Percentiles rank a stretch among this genome's conserved stretches.
Conservation (phyloP, 2,329 filamentous ascomycete species). For the Chrysosporium queenslandicum region DNA sequence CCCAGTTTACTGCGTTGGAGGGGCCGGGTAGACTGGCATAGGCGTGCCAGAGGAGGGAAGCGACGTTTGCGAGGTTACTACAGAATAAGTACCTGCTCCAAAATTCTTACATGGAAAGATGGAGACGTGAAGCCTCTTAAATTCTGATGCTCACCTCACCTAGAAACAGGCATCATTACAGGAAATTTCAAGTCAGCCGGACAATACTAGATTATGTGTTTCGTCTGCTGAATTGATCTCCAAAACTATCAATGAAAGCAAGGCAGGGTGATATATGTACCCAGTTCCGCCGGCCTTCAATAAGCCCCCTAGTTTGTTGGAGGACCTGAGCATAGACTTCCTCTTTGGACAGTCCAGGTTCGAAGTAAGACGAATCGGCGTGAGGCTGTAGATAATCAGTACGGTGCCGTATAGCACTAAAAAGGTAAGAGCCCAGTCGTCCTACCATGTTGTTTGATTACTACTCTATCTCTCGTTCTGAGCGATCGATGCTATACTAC, state of each 20-base stretch:
- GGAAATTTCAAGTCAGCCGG: neutral
- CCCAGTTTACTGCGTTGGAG: conserved; percentile 40
- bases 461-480: no score
- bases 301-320: conserved; percentile 30
- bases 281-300: conserved; percentile 40
- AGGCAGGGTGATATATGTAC: conserved; percentile 23
- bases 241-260: no score
- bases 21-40: conserved; percentile 37
- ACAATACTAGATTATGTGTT: neutral
- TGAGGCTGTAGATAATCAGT: conserved; percentile 30
- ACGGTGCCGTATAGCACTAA: neutral
- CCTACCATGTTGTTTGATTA: neutral
- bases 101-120: neutral
- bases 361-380: conserved; percentile 40
- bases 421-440: neutral
- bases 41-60: conserved; percentile 42
- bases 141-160: conserved; percentile 2
- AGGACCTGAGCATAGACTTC: conserved; percentile 37
- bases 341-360: conserved; percentile 29
- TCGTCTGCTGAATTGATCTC: no score
- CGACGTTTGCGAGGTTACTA: conserved; percentile 40
- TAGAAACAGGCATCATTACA: neutral
- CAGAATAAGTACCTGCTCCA: neutral
- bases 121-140: neutral
- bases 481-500: no score